phyloP scores from a whole-genome alignment of 2,329 filamentous ascomycete species.

The Neonectria faginata region DNA sequence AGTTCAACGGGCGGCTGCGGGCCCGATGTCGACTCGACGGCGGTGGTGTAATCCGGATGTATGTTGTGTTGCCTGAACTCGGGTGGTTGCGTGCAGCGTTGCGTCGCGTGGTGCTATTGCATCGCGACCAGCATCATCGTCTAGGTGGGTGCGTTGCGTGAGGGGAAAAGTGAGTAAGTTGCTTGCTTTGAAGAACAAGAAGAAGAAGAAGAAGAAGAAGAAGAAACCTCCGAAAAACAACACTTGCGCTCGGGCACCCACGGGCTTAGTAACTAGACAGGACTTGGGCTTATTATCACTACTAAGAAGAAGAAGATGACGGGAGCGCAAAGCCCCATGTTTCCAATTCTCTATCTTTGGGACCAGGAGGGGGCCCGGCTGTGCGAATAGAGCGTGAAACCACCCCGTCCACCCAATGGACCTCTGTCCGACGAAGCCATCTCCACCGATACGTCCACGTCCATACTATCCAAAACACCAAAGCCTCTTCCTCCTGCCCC shows the following conservation, averaged over 20 bases:
- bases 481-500: slow-evolving; percentile 22
- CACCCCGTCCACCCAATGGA: slow-evolving; percentile 16
- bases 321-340: neutral
- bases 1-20: neutral
- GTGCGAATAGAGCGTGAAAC: neutral
- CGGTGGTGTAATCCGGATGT: neutral
- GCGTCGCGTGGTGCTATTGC: neutral
- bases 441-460: slow-evolving; percentile 16
- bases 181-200: neutral
- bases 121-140: neutral
- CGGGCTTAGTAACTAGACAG: neutral
- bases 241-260: neutral
- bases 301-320: neutral
- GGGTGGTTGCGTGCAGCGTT: neutral
- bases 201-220: slow-evolving; percentile 1
- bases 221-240: neutral
- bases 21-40: neutral
- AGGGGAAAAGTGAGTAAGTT: neutral
- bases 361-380: neutral
- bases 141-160: too few relatives aligned
- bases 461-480: slow-evolving; percentile 15
- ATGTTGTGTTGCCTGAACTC: neutral
- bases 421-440: slow-evolving; percentile 10
- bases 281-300: neutral
- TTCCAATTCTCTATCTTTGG: slow-evolving; percentile 7